phyloP scores from a whole-genome alignment of 148 eudicot genomes.

The Rhododendron ovatum region DNA sequence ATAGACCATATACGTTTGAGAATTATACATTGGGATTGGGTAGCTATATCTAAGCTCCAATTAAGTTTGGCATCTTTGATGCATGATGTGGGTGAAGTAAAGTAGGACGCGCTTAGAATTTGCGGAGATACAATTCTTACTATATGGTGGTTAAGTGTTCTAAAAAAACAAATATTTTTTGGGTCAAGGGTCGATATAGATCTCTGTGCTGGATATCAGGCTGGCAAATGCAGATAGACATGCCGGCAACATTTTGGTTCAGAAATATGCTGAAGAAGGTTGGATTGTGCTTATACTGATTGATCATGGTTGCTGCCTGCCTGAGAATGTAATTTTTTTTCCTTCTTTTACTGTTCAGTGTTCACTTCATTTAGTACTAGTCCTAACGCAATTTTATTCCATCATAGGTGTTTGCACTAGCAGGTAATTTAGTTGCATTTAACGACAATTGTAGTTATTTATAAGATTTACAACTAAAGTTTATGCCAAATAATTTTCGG shows the following conservation, averaged over 20 bases:
- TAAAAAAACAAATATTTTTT: no score
- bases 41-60: no score
- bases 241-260: constrained; percentile 71
- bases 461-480: background rate
- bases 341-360: background rate
- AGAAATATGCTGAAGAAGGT: constrained; percentile 31
- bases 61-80: no score
- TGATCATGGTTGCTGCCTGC: constrained; percentile 87
- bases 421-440: background rate
- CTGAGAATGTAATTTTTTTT: constrained; percentile 51
- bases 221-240: constrained; percentile 75
- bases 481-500: background rate
- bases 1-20: no score
- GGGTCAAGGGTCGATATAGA: no score
- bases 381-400: background rate
- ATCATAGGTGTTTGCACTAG: background rate
- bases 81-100: no score
- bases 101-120: no score
- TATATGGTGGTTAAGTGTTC: no score
- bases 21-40: no score
- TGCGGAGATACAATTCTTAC: no score
- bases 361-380: background rate
- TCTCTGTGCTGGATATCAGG: constrained; percentile 65
- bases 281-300: constrained; percentile 53
- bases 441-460: background rate